Base-by-base conservation (phyloP, 805 yeast genomes). In the Nakazawaea holstii region DNA sequence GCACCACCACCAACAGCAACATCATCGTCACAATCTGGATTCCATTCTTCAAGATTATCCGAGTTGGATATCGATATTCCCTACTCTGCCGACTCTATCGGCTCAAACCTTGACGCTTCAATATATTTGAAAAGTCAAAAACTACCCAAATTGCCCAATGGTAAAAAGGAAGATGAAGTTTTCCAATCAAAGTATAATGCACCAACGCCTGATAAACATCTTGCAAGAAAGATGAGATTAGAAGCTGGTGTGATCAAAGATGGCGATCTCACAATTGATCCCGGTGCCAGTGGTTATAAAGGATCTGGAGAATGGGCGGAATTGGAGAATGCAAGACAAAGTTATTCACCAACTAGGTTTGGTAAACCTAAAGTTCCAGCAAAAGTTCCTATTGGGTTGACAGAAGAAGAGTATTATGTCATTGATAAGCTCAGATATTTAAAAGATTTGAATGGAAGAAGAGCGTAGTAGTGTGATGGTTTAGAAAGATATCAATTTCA, bases 171-270 rank as follows among this genome's bases (percentile, higher is more conserved):
- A 9, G 60, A 66, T 50, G 72, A 70, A 49, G 53, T 66, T 1
- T 11, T 57, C 4, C 59, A 62, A 14, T 70, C 72, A 6, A 59
- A 57, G 42, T 68, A 60, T 50, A 64, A 71, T 50, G 79, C 79
- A 0, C 80, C 80, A 4, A 67, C 76, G 0, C 79, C 80, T 2
- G 64, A 67, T 39, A 77, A 73, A 20, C 8, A 27, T 8, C 33
- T 51, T 5, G 42, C 45, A 3, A 36, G 39, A 29, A 30, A 39
- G 17, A 37, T 35, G 30, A 39, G 49, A 38, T 30, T 51, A 3
- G 46, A 49, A 39, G 20, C 43, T 2, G 53, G 53, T 8, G 30
- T 32, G 17, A 35, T 45, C 2, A 29, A 20, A 11, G 48, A 44
- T 11, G 51, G 48, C 6, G 55, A 52, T 36, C 43, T 52, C 20